phyloP scores from a whole-genome alignment of 306 rosid species.

The Quercus alba region DNA sequence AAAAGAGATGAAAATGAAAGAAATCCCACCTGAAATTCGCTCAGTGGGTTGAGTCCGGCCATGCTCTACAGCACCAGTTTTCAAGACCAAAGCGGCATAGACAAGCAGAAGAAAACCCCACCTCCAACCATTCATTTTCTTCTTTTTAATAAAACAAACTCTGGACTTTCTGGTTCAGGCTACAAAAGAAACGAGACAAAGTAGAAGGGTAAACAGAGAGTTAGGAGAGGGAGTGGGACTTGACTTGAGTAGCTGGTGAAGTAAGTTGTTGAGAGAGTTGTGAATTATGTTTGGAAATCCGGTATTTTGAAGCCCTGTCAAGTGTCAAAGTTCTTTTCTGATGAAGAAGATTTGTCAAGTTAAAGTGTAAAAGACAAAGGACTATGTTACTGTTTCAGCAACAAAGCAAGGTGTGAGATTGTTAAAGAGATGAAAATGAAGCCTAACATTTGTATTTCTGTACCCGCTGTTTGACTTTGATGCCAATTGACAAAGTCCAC shows the following conservation, averaged over 20 bases:
- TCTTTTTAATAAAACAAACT: slow-evolving; percentile 6
- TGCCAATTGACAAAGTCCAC: no score
- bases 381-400: slow-evolving; percentile 20
- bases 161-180: slow-evolving; percentile 5
- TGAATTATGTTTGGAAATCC: background rate
- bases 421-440: no score
- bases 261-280: background rate
- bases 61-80: slow-evolving; percentile 47
- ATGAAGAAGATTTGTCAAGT: no score
- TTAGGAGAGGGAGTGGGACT: no score
- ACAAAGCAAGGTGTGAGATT: background rate
- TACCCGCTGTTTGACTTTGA: no score
- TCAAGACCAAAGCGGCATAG: slow-evolving; percentile 41
- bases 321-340: no score
- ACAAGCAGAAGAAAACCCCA: slow-evolving; percentile 50
- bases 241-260: background rate
- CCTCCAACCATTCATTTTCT: slow-evolving; percentile 50
- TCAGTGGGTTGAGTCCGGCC: slow-evolving; percentile 71
- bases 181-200: background rate
- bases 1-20: background rate
- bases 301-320: slow-evolving; percentile 8
- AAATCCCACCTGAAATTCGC: slow-evolving; percentile 75
- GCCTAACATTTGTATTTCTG: no score
- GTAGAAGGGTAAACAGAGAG: background rate
- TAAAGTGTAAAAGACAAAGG: background rate